phyloP scores from a whole-genome alignment of 306 rosid species.

The Ochetophila trinervis region DNA sequence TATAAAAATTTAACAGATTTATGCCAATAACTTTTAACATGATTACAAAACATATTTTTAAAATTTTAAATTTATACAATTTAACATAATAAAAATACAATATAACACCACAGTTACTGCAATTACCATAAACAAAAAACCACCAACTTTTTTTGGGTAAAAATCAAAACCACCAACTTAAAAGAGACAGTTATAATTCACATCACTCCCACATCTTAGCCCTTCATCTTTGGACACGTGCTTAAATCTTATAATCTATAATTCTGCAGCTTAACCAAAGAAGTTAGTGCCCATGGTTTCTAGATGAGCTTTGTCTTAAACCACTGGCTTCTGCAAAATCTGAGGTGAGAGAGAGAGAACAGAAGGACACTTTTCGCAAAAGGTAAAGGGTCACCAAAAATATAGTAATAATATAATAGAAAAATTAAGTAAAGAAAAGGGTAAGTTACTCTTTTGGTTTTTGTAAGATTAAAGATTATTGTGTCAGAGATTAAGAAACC shows the following conservation, averaged over 20 bases:
- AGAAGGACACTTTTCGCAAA: neutral
- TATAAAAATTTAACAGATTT: too few species aligned
- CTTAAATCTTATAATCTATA: neutral
- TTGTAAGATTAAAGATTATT: too few species aligned
- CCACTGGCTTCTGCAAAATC: slow-evolving; percentile 31
- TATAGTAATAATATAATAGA: neutral
- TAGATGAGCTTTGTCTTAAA: slow-evolving; percentile 27
- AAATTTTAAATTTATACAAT: too few species aligned
- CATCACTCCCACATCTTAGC: slow-evolving; percentile 1
- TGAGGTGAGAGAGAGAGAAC: neutral
- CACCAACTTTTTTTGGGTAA: too few species aligned
- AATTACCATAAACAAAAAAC: too few species aligned
- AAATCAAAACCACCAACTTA: slow-evolving; percentile 22
- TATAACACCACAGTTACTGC: too few species aligned
- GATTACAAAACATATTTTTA: too few species aligned
- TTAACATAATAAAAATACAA: too few species aligned
- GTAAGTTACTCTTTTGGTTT: too few species aligned
- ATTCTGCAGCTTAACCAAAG: slow-evolving; percentile 1
- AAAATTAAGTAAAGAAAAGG: too few species aligned
- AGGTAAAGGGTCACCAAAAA: neutral
- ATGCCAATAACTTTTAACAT: too few species aligned
- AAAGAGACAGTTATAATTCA: neutral
- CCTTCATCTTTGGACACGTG: slow-evolving; percentile 20
- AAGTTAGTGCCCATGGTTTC: slow-evolving; percentile 52
- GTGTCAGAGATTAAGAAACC: too few species aligned